Conservation (phyloP, 1,139 yeast species). For the Saccharomycopsis crataegensis region DNA sequence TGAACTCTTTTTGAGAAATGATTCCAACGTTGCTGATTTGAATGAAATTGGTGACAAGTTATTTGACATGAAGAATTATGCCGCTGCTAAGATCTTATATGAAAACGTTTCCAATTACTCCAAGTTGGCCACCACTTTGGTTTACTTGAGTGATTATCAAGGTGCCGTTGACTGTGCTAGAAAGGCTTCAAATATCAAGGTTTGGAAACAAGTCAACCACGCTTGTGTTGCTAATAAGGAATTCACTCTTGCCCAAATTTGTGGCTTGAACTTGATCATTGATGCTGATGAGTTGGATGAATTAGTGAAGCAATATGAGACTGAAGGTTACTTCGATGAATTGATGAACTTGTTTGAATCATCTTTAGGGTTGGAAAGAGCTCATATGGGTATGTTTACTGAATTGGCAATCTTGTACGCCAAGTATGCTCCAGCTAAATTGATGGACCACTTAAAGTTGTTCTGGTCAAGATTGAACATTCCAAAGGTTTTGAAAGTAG, state of each 20-base stretch:
- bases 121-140: constrained; percentile 91
- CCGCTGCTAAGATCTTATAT: constrained; percentile 87
- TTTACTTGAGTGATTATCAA: constrained; percentile 85
- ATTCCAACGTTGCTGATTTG: constrained; percentile 88
- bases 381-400: constrained; percentile 99
- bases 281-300: constrained; percentile 97
- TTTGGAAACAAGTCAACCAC: constrained; percentile 96
- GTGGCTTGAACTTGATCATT: constrained; percentile 94
- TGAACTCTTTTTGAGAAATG: constrained; percentile 65
- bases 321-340: constrained; percentile 87
- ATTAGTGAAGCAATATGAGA: constrained; percentile 79
- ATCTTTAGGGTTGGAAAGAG: constrained; percentile 94
- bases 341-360: constrained; percentile 88
- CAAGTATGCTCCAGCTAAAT: constrained; percentile 83
- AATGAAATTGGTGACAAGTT: constrained; percentile 90
- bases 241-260: constrained; percentile 94
- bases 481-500: constrained; percentile 93
- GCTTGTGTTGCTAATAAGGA: constrained; percentile 96
- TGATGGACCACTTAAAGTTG: constrained; percentile 92
- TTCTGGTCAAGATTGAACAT: constrained; percentile 98
- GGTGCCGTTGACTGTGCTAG: constrained; percentile 98
- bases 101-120: constrained; percentile 89
- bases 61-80: constrained; percentile 74
- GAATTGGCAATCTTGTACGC: constrained; percentile 87
- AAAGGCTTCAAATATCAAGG: constrained; percentile 88